Conservation (phyloP, 768 basidiomycete genomes). For the Tremella fuciformis region DNA sequence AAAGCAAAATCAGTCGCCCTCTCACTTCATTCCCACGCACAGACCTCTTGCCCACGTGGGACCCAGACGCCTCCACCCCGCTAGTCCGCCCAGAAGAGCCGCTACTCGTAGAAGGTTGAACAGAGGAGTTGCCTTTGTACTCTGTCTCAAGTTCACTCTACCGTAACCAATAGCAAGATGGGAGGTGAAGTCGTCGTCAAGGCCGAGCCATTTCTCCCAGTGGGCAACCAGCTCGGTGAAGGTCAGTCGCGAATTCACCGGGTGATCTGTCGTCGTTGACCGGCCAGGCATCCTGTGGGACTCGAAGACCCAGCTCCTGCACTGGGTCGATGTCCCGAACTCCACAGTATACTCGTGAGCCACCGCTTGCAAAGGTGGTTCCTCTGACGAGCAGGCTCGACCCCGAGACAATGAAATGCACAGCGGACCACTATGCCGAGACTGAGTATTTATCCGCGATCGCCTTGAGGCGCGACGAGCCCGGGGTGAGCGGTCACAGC, state of each 20-base stretch:
- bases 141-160: too few species aligned
- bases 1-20: too few species aligned
- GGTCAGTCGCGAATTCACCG: too few species aligned
- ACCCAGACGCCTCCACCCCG: too few species aligned
- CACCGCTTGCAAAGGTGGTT: background rate
- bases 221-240: constrained; percentile 1
- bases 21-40: too few species aligned
- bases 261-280: background rate
- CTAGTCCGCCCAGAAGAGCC: too few species aligned
- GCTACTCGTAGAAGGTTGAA: too few species aligned
- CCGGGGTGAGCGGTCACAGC: constrained; percentile 23
- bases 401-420: constrained; percentile 33
- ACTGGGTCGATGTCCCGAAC: constrained; percentile 47
- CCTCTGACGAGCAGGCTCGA: constrained; percentile 21
- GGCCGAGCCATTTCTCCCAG: background rate
- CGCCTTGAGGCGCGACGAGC: constrained; percentile 23
- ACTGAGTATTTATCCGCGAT: constrained; percentile 29
- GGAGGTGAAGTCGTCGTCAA: background rate
- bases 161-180: too few species aligned
- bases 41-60: too few species aligned
- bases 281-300: constrained; percentile 47
- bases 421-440: constrained; percentile 42
- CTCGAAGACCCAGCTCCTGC: constrained; percentile 35
- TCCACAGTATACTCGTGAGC: constrained; percentile 44
- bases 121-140: too few species aligned